Percentiles rank a stretch among this genome's conserved stretches.
Evolutionary conservation across 1,284 basidiomycete species (phyloP).

Genomic region (Ustilago shanxiensis): DNA sequence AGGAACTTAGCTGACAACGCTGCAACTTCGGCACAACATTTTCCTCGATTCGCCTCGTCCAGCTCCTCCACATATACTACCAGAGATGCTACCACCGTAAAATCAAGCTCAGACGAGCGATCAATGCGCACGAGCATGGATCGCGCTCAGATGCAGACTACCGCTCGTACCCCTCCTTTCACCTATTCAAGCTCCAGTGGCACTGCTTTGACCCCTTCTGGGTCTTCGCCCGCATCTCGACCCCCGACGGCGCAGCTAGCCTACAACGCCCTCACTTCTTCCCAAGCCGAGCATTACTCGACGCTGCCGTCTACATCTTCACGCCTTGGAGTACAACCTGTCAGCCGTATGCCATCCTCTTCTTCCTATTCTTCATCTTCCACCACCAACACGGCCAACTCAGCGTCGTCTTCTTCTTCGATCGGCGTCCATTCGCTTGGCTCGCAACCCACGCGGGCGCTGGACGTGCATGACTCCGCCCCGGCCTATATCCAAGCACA

Average conservation of each 20-base stretch:
- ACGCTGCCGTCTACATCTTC: background rate
- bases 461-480: background rate
- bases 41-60: background rate
- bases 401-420: background rate
- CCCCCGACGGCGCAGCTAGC: background rate
- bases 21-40: slow-evolving; percentile 3
- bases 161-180: background rate
- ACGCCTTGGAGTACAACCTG: background rate
- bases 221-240: background rate
- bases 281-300: slow-evolving; percentile 1
- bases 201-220: slow-evolving; percentile 1
- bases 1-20: background rate
- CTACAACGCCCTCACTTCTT: background rate
- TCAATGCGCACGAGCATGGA: slow-evolving; percentile 33
- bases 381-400: background rate
- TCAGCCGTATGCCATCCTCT: slow-evolving; percentile 11
- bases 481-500: slow-evolving; percentile 17
- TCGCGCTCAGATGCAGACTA: slow-evolving; percentile 11
- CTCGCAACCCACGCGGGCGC: background rate
- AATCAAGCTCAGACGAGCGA: slow-evolving; percentile 1
- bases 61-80: slow-evolving; percentile 1
- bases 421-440: background rate
- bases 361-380: slow-evolving; percentile 10
- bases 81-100: background rate
- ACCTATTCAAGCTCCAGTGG: background rate